Evolutionary conservation across 2,329 filamentous ascomycete species (phyloP).

Genomic region (Cladosporium sp.): DNA sequence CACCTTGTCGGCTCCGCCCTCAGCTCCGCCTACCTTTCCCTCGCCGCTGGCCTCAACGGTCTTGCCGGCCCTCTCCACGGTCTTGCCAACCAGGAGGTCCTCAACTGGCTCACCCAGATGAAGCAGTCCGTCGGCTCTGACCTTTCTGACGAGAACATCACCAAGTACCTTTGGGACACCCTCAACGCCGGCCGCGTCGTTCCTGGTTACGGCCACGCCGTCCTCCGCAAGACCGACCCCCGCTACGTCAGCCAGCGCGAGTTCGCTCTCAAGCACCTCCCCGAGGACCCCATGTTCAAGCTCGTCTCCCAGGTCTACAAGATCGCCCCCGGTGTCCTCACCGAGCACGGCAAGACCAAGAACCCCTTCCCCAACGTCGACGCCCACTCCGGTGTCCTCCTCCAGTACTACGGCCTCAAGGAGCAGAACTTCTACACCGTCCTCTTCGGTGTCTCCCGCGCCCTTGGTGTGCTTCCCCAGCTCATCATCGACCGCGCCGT

Average conservation of each 20-base stretch:
- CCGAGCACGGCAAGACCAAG: constrained; percentile 99
- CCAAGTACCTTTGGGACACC: constrained; percentile 97
- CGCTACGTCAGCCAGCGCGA: constrained; percentile 98
- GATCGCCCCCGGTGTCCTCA: constrained; percentile 95
- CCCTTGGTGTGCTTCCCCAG: constrained; percentile 97
- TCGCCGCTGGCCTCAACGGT: constrained; percentile 95
- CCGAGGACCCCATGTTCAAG: constrained; percentile 99
- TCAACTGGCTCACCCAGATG: constrained; percentile 99
- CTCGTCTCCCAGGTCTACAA: constrained; percentile 99
- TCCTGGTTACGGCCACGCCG: constrained; percentile 96
- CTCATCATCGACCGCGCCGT: constrained; percentile 99
- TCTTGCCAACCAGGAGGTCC: constrained; percentile 98
- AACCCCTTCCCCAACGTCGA: constrained; percentile 99
- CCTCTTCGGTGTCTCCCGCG: constrained; percentile 96
- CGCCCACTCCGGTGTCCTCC: constrained; percentile 96
- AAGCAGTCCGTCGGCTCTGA: constrained; percentile 92
- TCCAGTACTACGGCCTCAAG: constrained; percentile 98
- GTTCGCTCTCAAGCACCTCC: constrained; percentile 90
- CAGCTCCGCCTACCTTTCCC: constrained; percentile 94
- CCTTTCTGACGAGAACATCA: constrained; percentile 93
- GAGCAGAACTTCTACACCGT: constrained; percentile 99
- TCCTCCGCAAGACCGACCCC: constrained; percentile 99
- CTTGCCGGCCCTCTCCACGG: constrained; percentile 97
- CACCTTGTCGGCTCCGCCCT: constrained; percentile 95
- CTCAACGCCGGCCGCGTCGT: constrained; percentile 95